Percentiles rank a stretch among this genome's conserved stretches.
These are phyloP conservation scores for Flaveria ramosissima DNA, from an alignment of 129 eudicot species.

Conservation along the genomic window DNA sequence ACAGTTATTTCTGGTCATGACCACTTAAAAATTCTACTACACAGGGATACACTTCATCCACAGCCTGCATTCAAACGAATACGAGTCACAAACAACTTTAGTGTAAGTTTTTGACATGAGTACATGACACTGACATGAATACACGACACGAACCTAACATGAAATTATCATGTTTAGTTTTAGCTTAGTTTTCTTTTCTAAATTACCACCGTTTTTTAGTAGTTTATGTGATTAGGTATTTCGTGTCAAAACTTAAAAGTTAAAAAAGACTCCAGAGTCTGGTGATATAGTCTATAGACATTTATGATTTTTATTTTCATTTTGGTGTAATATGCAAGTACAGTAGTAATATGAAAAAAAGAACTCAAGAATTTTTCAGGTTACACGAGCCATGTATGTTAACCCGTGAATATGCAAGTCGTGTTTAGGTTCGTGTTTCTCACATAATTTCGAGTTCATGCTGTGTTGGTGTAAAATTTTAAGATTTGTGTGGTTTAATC, in stretches of 20 bases:
- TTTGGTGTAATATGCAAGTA: too few species aligned
- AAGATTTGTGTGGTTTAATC: background rate
- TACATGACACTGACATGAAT: too few species aligned
- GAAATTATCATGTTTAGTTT: too few species aligned
- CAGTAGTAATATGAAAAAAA: background rate
- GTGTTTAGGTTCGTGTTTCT: too few species aligned
- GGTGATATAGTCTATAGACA: too few species aligned
- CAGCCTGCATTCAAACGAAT: conserved; percentile 61
- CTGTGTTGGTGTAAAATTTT: background rate
- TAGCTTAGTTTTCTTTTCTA: too few species aligned
- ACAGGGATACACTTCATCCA: conserved; percentile 72
- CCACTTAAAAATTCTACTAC: conserved; percentile 59
- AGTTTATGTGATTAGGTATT: too few species aligned
- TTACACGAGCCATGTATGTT: background rate
- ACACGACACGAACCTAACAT: too few species aligned
- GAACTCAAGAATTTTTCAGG: background rate
- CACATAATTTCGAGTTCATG: background rate
- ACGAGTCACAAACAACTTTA: background rate
- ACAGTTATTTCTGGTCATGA: conserved; percentile 40
- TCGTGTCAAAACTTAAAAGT: too few species aligned
- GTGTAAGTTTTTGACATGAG: background rate
- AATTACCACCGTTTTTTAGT: too few species aligned
- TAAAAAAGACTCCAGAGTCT: too few species aligned
- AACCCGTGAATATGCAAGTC: background rate
- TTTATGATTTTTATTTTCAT: background rate